These are phyloP conservation scores for Camelina hispida DNA, from an alignment of 345 rosid species.

Conservation along the genomic window DNA sequence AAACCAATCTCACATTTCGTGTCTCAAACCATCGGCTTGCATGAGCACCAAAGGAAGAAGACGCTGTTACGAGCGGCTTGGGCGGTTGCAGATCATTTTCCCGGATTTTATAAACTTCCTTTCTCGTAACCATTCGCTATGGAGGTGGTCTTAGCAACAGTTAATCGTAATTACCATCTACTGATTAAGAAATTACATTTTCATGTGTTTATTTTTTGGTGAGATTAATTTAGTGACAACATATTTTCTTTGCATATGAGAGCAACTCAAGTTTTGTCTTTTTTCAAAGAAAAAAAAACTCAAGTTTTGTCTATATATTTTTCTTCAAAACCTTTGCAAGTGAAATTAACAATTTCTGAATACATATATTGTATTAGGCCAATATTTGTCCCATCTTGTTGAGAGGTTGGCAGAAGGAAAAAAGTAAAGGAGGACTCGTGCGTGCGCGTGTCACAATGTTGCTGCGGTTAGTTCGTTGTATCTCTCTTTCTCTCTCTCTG, in stretches of 20 bases:
- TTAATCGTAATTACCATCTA: background rate
- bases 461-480: background rate
- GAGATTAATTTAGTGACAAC: background rate
- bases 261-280: too few relatives aligned
- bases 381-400: slow-evolving; percentile 3
- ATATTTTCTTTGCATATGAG: background rate
- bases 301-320: too few relatives aligned
- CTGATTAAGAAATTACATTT: too few relatives aligned
- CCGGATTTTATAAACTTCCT: background rate
- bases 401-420: background rate
- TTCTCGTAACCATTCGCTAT: background rate
- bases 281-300: too few relatives aligned
- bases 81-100: background rate
- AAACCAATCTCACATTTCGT: slow-evolving; percentile 51
- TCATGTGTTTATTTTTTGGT: background rate
- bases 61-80: background rate
- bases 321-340: background rate
- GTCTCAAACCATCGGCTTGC: slow-evolving; percentile 59
- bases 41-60: slow-evolving; percentile 46
- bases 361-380: background rate
- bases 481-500: background rate
- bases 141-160: background rate
- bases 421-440: slow-evolving; percentile 15
- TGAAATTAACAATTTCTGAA: background rate
- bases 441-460: slow-evolving; percentile 1